These are phyloP conservation scores for Pseudognaphalium luteoalbum DNA, from an alignment of 129 eudicot genomes.

Conservation along the genomic window DNA sequence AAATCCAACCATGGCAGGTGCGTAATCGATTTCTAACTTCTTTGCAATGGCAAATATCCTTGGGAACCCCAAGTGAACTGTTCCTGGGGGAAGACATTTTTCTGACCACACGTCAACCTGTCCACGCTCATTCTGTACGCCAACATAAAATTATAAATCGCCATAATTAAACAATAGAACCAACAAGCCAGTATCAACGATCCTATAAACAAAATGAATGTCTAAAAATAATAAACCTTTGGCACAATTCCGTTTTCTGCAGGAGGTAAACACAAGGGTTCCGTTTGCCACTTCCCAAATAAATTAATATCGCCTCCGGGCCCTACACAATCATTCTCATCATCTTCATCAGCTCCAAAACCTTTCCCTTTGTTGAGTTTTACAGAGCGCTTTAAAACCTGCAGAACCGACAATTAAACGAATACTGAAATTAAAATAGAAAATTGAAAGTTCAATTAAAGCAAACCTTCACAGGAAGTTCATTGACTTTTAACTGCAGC, in stretches of 20 bases:
- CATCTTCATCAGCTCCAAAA: conserved; percentile 47
- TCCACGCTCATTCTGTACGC: conserved; percentile 85
- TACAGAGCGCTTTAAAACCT: conserved; percentile 64
- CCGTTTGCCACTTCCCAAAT: conserved; percentile 96
- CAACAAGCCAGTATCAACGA: too few species aligned
- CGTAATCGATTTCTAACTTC: conserved; percentile 70
- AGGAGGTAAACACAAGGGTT: conserved; percentile 63
- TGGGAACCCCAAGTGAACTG: conserved; percentile 81
- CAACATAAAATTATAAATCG: background rate
- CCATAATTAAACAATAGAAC: conserved; percentile 7
- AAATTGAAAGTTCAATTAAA: background rate
- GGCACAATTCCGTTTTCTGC: conserved; percentile 93
- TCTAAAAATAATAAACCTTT: conserved; percentile 44
- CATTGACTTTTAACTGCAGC: conserved; percentile 65
- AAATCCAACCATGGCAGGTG: conserved; percentile 99
- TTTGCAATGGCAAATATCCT: conserved; percentile 65
- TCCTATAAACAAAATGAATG: background rate
- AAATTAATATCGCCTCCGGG: conserved; percentile 49
- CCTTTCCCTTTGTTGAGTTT: conserved; percentile 51
- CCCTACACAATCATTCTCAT: conserved; percentile 50
- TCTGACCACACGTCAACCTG: conserved; percentile 97
- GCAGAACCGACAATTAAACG: conserved; percentile 24
- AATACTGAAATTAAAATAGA: background rate
- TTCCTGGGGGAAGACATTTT: conserved; percentile 98
- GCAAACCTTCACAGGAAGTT: conserved; percentile 77